phyloP scores from a whole-genome alignment of 768 basidiomycete species.

The Hericium alpestre region DNA sequence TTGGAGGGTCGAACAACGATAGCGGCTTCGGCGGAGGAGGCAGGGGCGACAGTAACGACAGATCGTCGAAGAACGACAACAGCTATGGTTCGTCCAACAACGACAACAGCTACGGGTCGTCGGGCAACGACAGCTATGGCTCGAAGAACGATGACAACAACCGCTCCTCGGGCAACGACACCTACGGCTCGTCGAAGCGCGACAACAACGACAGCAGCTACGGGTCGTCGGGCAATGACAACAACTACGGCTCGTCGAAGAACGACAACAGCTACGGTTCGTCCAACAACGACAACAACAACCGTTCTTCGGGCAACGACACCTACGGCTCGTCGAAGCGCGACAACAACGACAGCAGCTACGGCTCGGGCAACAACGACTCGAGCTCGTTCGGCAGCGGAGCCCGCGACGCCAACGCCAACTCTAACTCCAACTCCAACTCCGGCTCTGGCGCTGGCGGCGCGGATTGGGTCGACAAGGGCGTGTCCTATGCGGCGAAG shows the following conservation, averaged over 20 bases:
- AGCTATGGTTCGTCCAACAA: constrained; percentile 1
- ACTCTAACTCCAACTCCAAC: constrained; percentile 16
- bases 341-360: constrained; percentile 2
- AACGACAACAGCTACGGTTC: constrained; percentile 19
- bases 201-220: constrained; percentile 2
- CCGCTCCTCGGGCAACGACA: constrained; percentile 2
- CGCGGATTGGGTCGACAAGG: constrained; percentile 27
- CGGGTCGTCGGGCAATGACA: constrained; percentile 12
- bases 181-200: background rate
- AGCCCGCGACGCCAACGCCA: background rate
- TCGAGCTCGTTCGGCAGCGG: constrained; percentile 5
- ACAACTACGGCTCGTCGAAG: constrained; percentile 13
- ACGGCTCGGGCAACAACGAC: constrained; percentile 10
- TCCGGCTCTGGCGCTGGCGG: constrained; percentile 6
- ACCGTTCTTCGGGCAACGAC: constrained; percentile 2
- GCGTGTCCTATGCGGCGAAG: constrained; percentile 24
- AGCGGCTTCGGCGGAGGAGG: background rate
- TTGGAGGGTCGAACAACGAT: background rate
- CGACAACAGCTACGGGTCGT: background rate
- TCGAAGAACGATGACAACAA: constrained; percentile 3
- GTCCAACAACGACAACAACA: constrained; percentile 9
- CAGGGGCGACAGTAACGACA: background rate
- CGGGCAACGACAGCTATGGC: constrained; percentile 2
- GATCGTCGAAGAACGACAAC: constrained; percentile 2
- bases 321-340: background rate